A percentile compares a stretch with the other conserved stretches of the same genome.
Evolutionary conservation across 331 rosid genomes (phyloP).

Genomic region (Erythrophleum ivorense): DNA sequence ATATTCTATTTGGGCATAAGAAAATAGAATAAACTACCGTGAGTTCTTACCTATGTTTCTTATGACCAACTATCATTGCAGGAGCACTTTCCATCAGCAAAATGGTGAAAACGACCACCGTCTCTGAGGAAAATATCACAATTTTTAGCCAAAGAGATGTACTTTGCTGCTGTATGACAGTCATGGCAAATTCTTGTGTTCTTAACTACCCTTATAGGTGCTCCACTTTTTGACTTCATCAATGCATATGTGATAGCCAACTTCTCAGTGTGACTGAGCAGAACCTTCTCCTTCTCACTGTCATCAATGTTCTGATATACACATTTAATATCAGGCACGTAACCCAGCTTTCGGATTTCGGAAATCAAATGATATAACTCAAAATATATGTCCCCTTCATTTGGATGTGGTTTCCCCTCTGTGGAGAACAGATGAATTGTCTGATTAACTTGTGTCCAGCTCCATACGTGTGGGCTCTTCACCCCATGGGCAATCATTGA

Average conservation of each 20-base stretch:
- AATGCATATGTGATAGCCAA: conserved; percentile 70
- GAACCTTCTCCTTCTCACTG: conserved; percentile 62
- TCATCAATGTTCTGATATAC: conserved; percentile 65
- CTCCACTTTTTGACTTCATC: conserved; percentile 53
- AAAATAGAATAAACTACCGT: conserved; percentile 19
- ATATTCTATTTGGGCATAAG: background rate
- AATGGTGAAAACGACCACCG: conserved; percentile 74
- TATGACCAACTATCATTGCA: conserved; percentile 69
- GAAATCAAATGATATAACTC: conserved; percentile 61
- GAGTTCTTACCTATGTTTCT: conserved; percentile 4
- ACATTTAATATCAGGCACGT: conserved; percentile 57
- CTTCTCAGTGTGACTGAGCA: conserved; percentile 75
- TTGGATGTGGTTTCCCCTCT: conserved; percentile 61
- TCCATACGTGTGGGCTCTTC: conserved; percentile 60
- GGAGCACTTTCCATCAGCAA: conserved; percentile 61
- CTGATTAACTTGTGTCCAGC: conserved; percentile 68
- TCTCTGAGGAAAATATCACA: conserved; percentile 55
- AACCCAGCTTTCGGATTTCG: conserved; percentile 60
- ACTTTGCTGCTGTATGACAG: conserved; percentile 69
- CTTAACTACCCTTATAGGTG: conserved; percentile 68
- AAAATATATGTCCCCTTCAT: conserved; percentile 62
- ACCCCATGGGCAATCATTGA: conserved; percentile 47
- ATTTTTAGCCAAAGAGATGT: conserved; percentile 57
- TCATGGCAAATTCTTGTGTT: conserved; percentile 71
- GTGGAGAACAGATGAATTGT: conserved; percentile 61